Evolutionary conservation across 345 rosid genomes (phyloP).

Genomic region (Leavenworthia alabamica): DNA sequence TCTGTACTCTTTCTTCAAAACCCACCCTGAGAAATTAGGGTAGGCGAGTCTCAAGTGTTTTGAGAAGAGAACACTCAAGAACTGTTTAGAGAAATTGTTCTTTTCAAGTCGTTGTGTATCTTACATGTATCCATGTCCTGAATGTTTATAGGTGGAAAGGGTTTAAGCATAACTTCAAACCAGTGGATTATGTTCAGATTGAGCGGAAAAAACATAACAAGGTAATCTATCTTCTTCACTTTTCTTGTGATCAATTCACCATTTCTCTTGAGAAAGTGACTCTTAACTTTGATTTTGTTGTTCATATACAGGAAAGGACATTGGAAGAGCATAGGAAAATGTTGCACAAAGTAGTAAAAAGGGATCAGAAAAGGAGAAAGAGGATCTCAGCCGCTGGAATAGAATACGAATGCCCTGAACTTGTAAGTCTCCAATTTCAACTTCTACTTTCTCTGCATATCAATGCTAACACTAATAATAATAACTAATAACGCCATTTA

Average conservation of each 20-base stretch:
- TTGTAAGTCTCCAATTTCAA: slow-evolving; percentile 46
- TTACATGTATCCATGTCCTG: too few species aligned
- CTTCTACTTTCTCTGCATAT: too few species aligned
- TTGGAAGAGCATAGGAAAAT: slow-evolving; percentile 69
- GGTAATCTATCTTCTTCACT: slow-evolving; percentile 37
- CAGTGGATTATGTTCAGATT: slow-evolving; percentile 55
- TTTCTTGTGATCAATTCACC: neutral
- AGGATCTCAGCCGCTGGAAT: slow-evolving; percentile 76
- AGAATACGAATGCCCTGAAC: slow-evolving; percentile 78
- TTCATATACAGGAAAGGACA: slow-evolving; percentile 65
- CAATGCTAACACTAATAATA: too few species aligned
- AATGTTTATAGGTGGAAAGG: too few species aligned
- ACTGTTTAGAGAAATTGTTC: neutral
- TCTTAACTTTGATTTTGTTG: neutral
- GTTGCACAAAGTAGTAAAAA: slow-evolving; percentile 59
- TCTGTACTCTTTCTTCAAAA: neutral
- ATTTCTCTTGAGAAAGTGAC: neutral
- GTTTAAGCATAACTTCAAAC: too few species aligned
- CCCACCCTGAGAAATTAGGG: neutral
- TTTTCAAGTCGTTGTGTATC: too few species aligned
- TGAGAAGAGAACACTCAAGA: neutral
- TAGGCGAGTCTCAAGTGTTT: neutral
- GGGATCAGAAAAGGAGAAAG: slow-evolving; percentile 55
- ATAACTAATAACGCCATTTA: neutral
- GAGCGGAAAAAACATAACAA: slow-evolving; percentile 59